Conservation (phyloP, 768 basidiomycete species). For the Scleroderma citrinum region DNA sequence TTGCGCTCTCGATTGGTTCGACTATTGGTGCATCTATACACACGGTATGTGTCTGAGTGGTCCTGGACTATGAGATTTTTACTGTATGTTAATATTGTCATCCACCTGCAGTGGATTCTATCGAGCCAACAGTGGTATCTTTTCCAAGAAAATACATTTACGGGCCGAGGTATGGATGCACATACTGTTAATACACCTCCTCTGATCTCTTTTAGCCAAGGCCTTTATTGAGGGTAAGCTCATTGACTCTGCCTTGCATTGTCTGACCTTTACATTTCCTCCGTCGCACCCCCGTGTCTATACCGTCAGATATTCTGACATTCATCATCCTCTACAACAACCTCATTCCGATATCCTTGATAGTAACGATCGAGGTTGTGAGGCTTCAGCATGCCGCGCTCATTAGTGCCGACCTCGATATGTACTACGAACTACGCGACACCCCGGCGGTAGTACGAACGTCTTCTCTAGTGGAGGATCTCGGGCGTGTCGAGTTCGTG, state of each 20-base stretch:
- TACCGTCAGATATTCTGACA: slow-evolving; percentile 76
- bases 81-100: not conserved
- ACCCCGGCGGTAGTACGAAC: slow-evolving; percentile 98
- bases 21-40: slow-evolving; percentile 91
- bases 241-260: too few species aligned
- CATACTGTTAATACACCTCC: not conserved
- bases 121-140: slow-evolving; percentile 90
- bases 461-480: slow-evolving; percentile 94
- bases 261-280: not conserved
- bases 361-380: slow-evolving; percentile 99
- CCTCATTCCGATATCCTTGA: slow-evolving; percentile 96
- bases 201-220: slow-evolving; percentile 42
- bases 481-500: slow-evolving; percentile 96
- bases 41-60: slow-evolving; percentile 39
- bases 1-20: slow-evolving; percentile 84
- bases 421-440: slow-evolving; percentile 95
- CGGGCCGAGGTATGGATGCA: slow-evolving; percentile 52
- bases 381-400: slow-evolving; percentile 96
- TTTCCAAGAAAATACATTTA: slow-evolving; percentile 51
- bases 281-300: not conserved
- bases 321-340: slow-evolving; percentile 99
- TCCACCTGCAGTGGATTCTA: slow-evolving; percentile 66
- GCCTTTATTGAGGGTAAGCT: slow-evolving; percentile 76
- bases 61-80: not conserved
- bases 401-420: slow-evolving; percentile 97